Conservation (phyloP, 2,329 filamentous ascomycete species). For the Talaromyces sp. region DNA sequence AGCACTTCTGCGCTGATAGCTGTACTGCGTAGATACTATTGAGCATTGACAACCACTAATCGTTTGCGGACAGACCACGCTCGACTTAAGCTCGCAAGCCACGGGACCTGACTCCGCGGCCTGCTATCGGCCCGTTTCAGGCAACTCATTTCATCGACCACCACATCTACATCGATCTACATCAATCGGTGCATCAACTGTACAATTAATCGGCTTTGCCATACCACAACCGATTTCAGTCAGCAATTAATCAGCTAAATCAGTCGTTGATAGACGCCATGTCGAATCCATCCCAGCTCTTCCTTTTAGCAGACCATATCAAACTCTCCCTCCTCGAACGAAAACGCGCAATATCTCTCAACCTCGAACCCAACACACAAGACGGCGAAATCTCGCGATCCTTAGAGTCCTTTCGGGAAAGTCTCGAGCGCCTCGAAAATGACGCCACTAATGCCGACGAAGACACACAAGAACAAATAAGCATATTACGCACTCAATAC, state of each 20-base stretch:
- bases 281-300: slow-evolving; percentile 68
- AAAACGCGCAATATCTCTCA: slow-evolving; percentile 76
- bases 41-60: background rate
- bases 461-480: slow-evolving; percentile 63
- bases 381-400: slow-evolving; percentile 87
- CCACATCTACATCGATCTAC: background rate
- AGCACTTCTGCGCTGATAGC: background rate
- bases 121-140: slow-evolving; percentile 10
- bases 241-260: background rate
- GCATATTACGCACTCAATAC: slow-evolving; percentile 69
- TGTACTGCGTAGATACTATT: background rate
- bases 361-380: slow-evolving; percentile 73
- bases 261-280: slow-evolving; percentile 26
- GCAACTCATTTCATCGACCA: slow-evolving; percentile 8
- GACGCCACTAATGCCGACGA: slow-evolving; percentile 50
- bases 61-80: slow-evolving; percentile 3
- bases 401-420: slow-evolving; percentile 78
- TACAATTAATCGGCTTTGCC: no score
- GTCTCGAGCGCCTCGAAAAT: slow-evolving; percentile 63
- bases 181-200: background rate
- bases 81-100: slow-evolving; percentile 1
- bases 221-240: background rate
- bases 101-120: slow-evolving; percentile 9
- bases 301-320: slow-evolving; percentile 92
- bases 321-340: slow-evolving; percentile 92